Conservation (phyloP, 805 yeast species). For the Metschnikowia kofuensis region DNA sequence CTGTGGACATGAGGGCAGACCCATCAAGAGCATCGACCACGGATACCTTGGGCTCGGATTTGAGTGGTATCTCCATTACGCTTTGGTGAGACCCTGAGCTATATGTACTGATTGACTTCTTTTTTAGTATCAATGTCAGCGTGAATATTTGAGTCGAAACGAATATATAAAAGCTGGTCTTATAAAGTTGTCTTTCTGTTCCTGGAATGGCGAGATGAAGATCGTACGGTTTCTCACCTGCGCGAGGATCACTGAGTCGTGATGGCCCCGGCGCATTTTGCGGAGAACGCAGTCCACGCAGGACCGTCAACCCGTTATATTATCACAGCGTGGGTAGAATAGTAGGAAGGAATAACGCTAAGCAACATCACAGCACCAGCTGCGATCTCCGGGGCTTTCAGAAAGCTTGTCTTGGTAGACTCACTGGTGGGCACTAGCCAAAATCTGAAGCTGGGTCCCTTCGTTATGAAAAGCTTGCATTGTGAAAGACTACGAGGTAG, state of each 20-base stretch:
- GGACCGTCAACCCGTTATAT: not conserved
- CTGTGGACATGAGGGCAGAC: conserved; percentile 3
- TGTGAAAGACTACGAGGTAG: not conserved
- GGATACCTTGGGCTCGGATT: conserved; percentile 39
- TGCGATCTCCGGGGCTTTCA: no score
- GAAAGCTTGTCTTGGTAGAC: no score
- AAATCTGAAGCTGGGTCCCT: not conserved
- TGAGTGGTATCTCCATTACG: conserved; percentile 39
- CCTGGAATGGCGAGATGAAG: not conserved
- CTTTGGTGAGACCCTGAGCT: not conserved
- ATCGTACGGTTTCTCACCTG: not conserved
- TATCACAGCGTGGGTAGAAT: no score
- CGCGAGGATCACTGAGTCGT: conserved; percentile 5
- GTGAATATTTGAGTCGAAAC: no score
- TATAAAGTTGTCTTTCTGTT: not conserved
- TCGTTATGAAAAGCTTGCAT: not conserved
- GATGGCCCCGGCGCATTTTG: conserved; percentile 9
- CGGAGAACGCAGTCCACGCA: conserved; percentile 11
- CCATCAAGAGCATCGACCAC: conserved; percentile 13
- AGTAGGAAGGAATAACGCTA: not conserved
- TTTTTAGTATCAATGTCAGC: no score
- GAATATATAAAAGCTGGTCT: no score
- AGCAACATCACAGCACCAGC: not conserved
- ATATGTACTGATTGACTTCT: no score
- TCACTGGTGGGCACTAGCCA: no score